Evolutionary conservation across 1,284 basidiomycete genomes (phyloP), one percentile per base, ranked within the genome.

Genomic region (Sutorius eximius): DNA sequence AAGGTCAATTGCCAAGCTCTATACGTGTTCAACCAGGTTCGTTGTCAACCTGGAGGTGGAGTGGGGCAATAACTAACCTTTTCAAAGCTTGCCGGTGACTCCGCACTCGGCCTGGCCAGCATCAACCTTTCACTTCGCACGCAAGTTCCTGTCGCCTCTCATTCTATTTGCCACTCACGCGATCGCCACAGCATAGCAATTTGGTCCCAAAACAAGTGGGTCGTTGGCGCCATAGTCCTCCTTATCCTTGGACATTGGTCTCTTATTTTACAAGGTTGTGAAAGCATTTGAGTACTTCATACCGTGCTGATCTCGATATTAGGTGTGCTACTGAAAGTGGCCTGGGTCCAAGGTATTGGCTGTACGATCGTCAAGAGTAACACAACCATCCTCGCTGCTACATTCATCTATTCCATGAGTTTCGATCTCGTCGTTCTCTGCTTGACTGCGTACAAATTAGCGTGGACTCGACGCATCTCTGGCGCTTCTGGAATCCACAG

Each of bases 351-450:
- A 15, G 63, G 62, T n/a, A 41, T 56, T 24, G 74, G 73, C 0
- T 77, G 76, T 57, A 65, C 64, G 1, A 76, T 77, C 51, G 53
- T 65, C 36, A 43, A 69, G 36, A 75, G 73, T 11, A 73, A 73
- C 58, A 77, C 69, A 50, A 76, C 69, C 11, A 61, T 74, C 45
- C 72, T 77, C 36, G 72, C 75, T 5, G 73, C 72, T 11, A 75
- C 72, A 1, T 78, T 77, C 49, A 75, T 78, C 52, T 78, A 79
- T 61, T 73, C 77, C 40, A 80, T 80, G 79, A 57, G 64, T 52
- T 78, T 80, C 61, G 78, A 80, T 59, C 64, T 79, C 33, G 32
- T 75, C 43, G 74, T 80, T 45, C 68, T 80, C 42, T 62, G 72
- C 44, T 59, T 80, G 45, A 76, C 73, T 30, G 70, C 71, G 30